These are phyloP conservation scores for Dendrostoma leiphaemia DNA, from an alignment of 2,329 filamentous ascomycete genomes.

Conservation along the genomic window DNA sequence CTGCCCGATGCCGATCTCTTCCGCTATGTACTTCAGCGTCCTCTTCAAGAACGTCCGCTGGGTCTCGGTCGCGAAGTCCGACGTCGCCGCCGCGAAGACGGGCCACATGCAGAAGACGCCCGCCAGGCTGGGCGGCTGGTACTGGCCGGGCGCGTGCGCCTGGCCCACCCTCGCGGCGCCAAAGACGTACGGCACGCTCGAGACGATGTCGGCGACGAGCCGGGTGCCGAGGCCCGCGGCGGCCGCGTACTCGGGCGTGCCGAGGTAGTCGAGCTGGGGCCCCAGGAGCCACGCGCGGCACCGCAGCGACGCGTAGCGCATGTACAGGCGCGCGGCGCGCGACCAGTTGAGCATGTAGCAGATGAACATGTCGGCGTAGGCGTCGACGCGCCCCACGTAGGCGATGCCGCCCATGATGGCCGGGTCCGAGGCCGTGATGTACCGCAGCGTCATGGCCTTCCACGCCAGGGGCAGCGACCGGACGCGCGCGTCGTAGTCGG, in stretches of 20 bases:
- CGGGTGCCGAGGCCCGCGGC: neutral
- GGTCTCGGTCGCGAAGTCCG: constrained; percentile 14
- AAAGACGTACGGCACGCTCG: constrained; percentile 18
- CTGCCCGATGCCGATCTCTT: constrained; percentile 20
- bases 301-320: constrained; percentile 15
- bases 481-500: constrained; percentile 16
- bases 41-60: constrained; percentile 16
- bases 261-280: constrained; percentile 11
- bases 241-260: constrained; percentile 8
- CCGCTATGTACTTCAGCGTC: constrained; percentile 16
- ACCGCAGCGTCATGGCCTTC: constrained; percentile 16
- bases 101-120: constrained; percentile 18
- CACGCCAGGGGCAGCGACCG: constrained; percentile 7
- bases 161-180: neutral
- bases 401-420: constrained; percentile 13
- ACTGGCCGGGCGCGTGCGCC: neutral
- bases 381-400: constrained; percentile 13
- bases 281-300: constrained; percentile 17
- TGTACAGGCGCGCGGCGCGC: constrained; percentile 16
- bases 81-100: constrained; percentile 18
- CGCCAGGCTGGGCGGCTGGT: constrained; percentile 12
- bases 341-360: constrained; percentile 19
- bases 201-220: constrained; percentile 10
- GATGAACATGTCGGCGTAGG: constrained; percentile 19
- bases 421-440: constrained; percentile 4